phyloP scores from a whole-genome alignment of 2,329 filamentous ascomycete genomes.

The Neofusicoccum parvum region DNA sequence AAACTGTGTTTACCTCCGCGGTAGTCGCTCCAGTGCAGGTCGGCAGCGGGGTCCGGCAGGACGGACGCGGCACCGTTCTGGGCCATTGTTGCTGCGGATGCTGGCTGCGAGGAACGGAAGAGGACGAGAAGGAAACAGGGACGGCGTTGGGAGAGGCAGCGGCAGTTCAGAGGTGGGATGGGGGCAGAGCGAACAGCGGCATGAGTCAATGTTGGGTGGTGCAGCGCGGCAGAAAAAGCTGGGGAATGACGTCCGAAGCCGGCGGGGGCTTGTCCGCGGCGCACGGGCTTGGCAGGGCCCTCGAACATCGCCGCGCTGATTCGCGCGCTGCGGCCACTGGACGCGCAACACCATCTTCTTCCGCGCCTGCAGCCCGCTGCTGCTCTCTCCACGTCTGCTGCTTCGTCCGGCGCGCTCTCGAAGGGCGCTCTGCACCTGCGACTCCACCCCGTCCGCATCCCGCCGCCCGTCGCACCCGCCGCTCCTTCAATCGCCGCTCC shows the following conservation, averaged over 20 bases:
- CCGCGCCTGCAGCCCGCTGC: neutral
- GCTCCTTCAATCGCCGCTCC: neutral
- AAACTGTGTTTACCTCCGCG: slow-evolving; percentile 41
- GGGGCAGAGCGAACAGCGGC: neutral
- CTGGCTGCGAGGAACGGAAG: neutral
- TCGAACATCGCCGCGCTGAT: slow-evolving; percentile 3
- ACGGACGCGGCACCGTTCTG: slow-evolving; percentile 19
- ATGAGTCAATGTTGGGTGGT: slow-evolving; percentile 12
- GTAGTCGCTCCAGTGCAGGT: slow-evolving; percentile 69
- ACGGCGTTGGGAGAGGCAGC: neutral
- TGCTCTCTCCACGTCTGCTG: neutral
- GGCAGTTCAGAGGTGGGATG: neutral
- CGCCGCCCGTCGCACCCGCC: neutral
- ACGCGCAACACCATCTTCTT: slow-evolving; percentile 15
- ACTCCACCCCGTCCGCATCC: neutral
- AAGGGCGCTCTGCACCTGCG: neutral
- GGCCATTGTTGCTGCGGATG: slow-evolving; percentile 6
- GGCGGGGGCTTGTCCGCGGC: slow-evolving; percentile 12
- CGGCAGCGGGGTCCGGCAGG: slow-evolving; percentile 66
- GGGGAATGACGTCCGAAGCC: slow-evolving; percentile 21
- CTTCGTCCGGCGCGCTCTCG: neutral
- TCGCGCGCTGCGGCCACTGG: neutral
- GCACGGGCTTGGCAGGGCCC: slow-evolving; percentile 2
- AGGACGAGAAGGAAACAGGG: neutral
- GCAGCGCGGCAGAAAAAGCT: slow-evolving; percentile 15